Evolutionary conservation across 2,329 filamentous ascomycete genomes (phyloP), one percentile per base, ranked within the genome.

Genomic region (Verticillium nonalfalfae): DNA sequence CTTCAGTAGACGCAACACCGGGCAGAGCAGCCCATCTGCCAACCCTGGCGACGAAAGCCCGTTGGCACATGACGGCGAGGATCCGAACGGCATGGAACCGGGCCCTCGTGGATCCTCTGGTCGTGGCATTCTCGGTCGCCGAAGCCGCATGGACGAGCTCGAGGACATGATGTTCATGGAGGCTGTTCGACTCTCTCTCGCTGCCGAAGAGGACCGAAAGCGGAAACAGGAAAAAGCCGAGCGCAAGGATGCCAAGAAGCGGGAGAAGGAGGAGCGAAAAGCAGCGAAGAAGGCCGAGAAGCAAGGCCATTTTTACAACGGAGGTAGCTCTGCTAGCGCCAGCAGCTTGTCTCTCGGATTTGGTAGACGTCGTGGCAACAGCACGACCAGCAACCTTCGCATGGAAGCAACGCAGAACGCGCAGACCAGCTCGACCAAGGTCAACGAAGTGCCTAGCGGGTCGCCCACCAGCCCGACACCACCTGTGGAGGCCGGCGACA

Each of bases 141-240:
- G 81, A 56, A 73, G 71, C 61, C 83, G 91, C 35, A 86, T 96
- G 71, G 91, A 96, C 26, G 93, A 98, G 67, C 82, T 98, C 0
- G 95, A 99, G 72, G 94, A 97, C 57, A 90, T 99, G 80, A 99
- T 99, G 95, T 93, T 98, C 81, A 92, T 95, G 82, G 95, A 99
- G 73, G 95, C 95, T 0, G 96, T 99, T 57, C 84, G 95, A 45
- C 75, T 97, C 35, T 97, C 93, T 57, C 79, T 99, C n/a, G 93
- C 90, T 0, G 89, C 91, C 1, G 95, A 99, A 72, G 94, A 98
- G 69, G 94, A 98, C 52, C 85, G 94, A n/a, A 90, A 92, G 67
- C 89, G 85, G 56, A 95, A 91, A 69, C 88, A 90, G 57, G 91
- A 95, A 58, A 94, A 93, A 71, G 90, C 92, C 62, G 83, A 84